Percentiles rank a stretch among this genome's conserved stretches.
Evolutionary conservation across 768 basidiomycete species (phyloP).

Genomic region (Porpolomopsis calyptriformis): DNA sequence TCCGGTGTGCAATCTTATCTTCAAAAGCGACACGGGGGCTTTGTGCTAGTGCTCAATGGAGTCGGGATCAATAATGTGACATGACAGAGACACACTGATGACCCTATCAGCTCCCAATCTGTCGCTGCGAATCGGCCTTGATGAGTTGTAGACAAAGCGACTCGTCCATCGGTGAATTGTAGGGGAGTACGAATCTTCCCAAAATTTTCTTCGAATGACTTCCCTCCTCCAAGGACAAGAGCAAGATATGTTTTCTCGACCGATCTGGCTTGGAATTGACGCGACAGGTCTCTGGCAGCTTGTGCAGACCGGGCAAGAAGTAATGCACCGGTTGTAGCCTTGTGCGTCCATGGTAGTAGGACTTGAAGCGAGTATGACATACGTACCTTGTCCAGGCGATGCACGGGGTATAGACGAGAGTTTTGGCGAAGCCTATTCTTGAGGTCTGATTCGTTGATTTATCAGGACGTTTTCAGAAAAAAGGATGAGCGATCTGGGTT

Average conservation of each 20-base stretch:
- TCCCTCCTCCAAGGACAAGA: slow-evolving; percentile 42
- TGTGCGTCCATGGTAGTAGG: background rate
- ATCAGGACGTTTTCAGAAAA: slow-evolving; percentile 6
- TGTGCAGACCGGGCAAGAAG: slow-evolving; percentile 38
- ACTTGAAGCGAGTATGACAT: background rate
- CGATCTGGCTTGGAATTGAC: slow-evolving; percentile 39
- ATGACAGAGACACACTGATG: slow-evolving; percentile 37
- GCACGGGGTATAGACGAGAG: slow-evolving; percentile 38
- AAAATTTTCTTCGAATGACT: slow-evolving; percentile 30
- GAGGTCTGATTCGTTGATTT: slow-evolving; percentile 14
- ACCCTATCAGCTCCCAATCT: slow-evolving; percentile 49
- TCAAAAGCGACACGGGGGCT: slow-evolving; percentile 46
- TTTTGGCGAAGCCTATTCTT: slow-evolving; percentile 22
- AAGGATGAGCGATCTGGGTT: slow-evolving; percentile 3
- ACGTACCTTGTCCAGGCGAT: slow-evolving; percentile 57
- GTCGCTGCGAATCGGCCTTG: slow-evolving; percentile 31
- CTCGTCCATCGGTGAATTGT: slow-evolving; percentile 36
- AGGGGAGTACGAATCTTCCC: slow-evolving; percentile 36
- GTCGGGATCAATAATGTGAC: slow-evolving; percentile 5
- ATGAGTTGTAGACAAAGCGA: slow-evolving; percentile 22
- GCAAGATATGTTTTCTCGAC: slow-evolving; percentile 56
- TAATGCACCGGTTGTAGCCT: slow-evolving; percentile 53
- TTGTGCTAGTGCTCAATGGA: slow-evolving; percentile 21
- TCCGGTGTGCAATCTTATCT: slow-evolving; percentile 48
- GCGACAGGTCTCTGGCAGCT: slow-evolving; percentile 38